phyloP scores from a whole-genome alignment of 208 protist genomes.

The Angomonas deanei region DNA sequence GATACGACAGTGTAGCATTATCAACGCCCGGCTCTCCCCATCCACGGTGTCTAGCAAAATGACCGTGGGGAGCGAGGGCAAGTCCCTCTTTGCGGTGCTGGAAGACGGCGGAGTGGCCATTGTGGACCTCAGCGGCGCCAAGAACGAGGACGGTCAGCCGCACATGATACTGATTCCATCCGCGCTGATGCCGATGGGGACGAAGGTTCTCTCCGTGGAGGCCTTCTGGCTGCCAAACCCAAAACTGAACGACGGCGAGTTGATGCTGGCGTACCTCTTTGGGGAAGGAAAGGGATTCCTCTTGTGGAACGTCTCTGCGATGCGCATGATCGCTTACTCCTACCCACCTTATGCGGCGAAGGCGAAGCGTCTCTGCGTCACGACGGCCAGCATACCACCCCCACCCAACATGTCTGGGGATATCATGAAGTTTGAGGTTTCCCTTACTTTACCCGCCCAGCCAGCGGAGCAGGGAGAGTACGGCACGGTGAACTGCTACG shows the following conservation, averaged over 20 bases:
- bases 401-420: constrained; percentile 57
- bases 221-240: constrained; percentile 51
- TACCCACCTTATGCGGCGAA: constrained; percentile 25
- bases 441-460: constrained; percentile 10
- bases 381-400: constrained; percentile 26
- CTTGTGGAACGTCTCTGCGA: constrained; percentile 64
- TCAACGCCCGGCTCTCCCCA: constrained; percentile 51
- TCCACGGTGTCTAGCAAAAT: constrained; percentile 26
- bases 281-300: constrained; percentile 59
- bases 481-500: constrained; percentile 33
- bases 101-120: constrained; percentile 59
- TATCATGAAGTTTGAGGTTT: constrained; percentile 36
- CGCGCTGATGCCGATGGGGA: constrained; percentile 62
- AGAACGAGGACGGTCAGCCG: constrained; percentile 32
- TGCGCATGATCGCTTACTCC: constrained; percentile 52
- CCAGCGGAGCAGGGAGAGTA: constrained; percentile 32
- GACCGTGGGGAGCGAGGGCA: constrained; percentile 48
- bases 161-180: constrained; percentile 44
- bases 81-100: constrained; percentile 64
- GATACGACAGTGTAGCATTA: constrained; percentile 45
- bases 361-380: constrained; percentile 36
- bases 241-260: constrained; percentile 7
- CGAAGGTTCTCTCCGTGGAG: constrained; percentile 45
- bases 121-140: constrained; percentile 51
- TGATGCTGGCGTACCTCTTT: constrained; percentile 56